phyloP scores from a whole-genome alignment of 2,329 filamentous ascomycete genomes.

The Thelonectria olida region DNA sequence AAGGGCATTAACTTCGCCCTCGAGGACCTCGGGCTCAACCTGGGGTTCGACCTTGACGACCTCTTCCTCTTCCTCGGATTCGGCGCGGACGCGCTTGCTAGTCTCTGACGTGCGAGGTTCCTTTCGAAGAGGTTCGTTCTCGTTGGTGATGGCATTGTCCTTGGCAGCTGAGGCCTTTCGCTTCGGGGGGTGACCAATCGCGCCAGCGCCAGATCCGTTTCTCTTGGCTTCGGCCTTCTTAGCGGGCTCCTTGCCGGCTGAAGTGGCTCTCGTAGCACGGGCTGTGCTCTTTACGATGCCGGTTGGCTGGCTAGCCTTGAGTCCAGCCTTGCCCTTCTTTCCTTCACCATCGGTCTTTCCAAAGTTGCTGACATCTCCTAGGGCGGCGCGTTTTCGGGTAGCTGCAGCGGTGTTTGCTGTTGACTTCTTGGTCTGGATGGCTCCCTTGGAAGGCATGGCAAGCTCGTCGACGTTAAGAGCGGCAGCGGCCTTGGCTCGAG shows the following conservation, averaged over 20 bases:
- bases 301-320: slow-evolving; percentile 84
- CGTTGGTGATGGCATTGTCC: slow-evolving; percentile 67
- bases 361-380: slow-evolving; percentile 96
- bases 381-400: slow-evolving; percentile 79
- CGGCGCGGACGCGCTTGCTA: slow-evolving; percentile 53
- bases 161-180: slow-evolving; percentile 69
- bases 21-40: slow-evolving; percentile 37
- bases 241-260: slow-evolving; percentile 74
- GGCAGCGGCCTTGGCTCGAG: slow-evolving; percentile 91
- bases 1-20: slow-evolving; percentile 16
- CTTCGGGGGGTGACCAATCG: slow-evolving; percentile 71
- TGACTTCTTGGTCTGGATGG: slow-evolving; percentile 76
- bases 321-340: slow-evolving; percentile 80
- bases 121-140: slow-evolving; percentile 75
- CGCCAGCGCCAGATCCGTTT: slow-evolving; percentile 75
- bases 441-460: slow-evolving; percentile 65
- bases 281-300: slow-evolving; percentile 78
- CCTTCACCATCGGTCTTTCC: slow-evolving; percentile 79
- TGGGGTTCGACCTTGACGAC: slow-evolving; percentile 22
- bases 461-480: slow-evolving; percentile 73
- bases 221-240: slow-evolving; percentile 73
- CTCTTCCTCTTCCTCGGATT: slow-evolving; percentile 38
- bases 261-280: slow-evolving; percentile 66
- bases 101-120: slow-evolving; percentile 65
- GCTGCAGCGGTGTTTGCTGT: slow-evolving; percentile 60